Base-by-base conservation (phyloP, 305 asterid genomes). In the Petunia hybrid region DNA sequence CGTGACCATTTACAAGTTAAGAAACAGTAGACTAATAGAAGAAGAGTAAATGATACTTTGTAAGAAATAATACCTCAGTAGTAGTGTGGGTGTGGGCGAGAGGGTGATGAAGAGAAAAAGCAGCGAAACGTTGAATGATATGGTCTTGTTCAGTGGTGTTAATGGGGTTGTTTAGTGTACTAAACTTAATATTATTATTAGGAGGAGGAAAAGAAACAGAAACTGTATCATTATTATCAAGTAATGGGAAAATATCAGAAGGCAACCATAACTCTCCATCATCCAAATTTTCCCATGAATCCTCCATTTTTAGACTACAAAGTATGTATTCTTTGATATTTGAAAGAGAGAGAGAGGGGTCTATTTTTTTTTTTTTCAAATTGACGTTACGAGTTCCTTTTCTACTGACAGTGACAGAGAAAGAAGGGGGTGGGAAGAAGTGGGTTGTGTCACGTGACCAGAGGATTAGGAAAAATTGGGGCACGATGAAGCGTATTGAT, bases 181-280 rank as follows among this genome's bases (percentile, higher is more conserved):
- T 22, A 22, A 22, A 22, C 31, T 22, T 22, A 22, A 22, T 22
- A 22, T 22, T 22, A 22, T 76, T 74, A 55, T 59, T 51, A 13
- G 80, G 35, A 63, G 45, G 3, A 48, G 77, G 8, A 70, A 46
- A 56, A 5, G 57, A 8, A 51, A 10, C 61, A 38, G 77, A 81
- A 67, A 48, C 62, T 48, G 82, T 86, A 62, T 82, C 84, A 22
- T 22, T 22, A 22, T 22, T 22, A 22, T 22, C 31, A 22, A 22
- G 31, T 41, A 36, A 75, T 71, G 88, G 81, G 80, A 85, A 85
- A 59, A 85, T 82, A 77, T 85, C 80, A 56, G 88, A 62, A 7
- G 88, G 88, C 42, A 85, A 76, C 88, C 88, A 85, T 43, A 76
- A 80, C 81, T 82, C 86, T 70, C 88, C 88, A 48, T 85, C 88